Evolutionary conservation across 306 rosid genomes (phyloP).

Genomic region (Echinosophora koreensis): DNA sequence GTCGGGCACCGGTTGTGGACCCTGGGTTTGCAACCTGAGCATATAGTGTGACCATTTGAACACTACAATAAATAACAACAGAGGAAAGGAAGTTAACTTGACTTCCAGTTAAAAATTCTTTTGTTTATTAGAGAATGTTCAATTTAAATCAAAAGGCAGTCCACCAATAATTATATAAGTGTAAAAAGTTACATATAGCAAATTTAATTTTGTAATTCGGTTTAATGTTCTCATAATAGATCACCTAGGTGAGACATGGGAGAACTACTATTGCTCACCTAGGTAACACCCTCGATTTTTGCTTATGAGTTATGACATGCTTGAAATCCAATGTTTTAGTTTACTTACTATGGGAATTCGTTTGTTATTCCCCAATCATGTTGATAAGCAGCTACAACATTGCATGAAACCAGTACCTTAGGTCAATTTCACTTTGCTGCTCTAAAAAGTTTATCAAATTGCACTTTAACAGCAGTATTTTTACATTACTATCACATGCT

Average conservation of each 20-base stretch:
- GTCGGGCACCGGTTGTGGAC: conserved; percentile 98
- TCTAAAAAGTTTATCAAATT: background rate
- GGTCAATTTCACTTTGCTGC: background rate
- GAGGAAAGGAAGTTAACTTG: background rate
- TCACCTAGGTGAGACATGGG: conserved; percentile 25
- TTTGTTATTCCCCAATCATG: background rate
- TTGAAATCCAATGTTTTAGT: background rate
- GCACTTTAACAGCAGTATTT: conserved; percentile 19
- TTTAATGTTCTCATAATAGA: conserved; percentile 11
- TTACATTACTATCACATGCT: background rate
- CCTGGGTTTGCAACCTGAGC: conserved; percentile 94
- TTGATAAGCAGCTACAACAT: conserved; percentile 21
- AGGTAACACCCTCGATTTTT: background rate
- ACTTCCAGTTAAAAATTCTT: background rate
- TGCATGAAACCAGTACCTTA: conserved; percentile 1
- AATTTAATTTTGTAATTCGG: background rate
- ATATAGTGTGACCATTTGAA: conserved; percentile 93
- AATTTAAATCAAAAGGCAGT: background rate
- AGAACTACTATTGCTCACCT: background rate
- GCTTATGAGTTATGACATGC: background rate
- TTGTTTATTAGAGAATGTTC: background rate
- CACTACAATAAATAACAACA: conserved; percentile 66
- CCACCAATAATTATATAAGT: background rate
- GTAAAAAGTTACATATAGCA: background rate
- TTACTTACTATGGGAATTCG: background rate